phyloP scores from a whole-genome alignment of 805 yeast species.

The Lachancea waltii region DNA sequence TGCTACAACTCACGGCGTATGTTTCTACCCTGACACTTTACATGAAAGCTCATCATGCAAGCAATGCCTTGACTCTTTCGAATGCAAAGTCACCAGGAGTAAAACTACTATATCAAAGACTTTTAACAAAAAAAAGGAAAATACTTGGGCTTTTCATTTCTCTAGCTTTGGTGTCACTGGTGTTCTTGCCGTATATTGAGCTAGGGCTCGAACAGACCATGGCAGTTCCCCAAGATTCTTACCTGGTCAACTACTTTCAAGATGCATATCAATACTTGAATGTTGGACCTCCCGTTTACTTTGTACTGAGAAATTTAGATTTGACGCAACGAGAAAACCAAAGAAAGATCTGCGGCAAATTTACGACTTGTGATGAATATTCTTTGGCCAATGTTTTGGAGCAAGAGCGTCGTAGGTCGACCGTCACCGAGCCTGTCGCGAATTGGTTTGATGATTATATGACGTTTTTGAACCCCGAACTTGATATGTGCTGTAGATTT shows the following conservation, averaged over 20 bases:
- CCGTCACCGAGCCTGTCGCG: conserved; percentile 75
- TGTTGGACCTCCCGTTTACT: conserved; percentile 89
- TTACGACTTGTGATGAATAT: conserved; percentile 71
- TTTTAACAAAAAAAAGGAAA: conserved; percentile 44
- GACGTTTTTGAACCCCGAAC: conserved; percentile 77
- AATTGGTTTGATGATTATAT: conserved; percentile 92
- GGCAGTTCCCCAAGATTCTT: conserved; percentile 81
- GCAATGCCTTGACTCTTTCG: conserved; percentile 1
- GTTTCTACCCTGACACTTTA: conserved; percentile 53
- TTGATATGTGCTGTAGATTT: conserved; percentile 79
- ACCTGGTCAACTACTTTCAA: conserved; percentile 71
- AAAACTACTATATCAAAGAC: conserved; percentile 49
- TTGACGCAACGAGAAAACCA: conserved; percentile 58
- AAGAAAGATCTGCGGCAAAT: conserved; percentile 77
- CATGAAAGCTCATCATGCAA: conserved; percentile 13
- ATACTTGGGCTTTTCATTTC: conserved; percentile 49
- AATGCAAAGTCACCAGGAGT: conserved; percentile 10
- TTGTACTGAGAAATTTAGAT: conserved; percentile 66
- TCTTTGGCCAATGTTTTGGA: conserved; percentile 78
- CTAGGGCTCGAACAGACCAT: conserved; percentile 85
- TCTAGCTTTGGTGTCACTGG: conserved; percentile 63
- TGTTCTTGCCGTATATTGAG: conserved; percentile 59
- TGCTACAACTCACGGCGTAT: conserved; percentile 76
- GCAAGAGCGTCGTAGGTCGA: conserved; percentile 71
- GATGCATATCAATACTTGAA: conserved; percentile 67